These are phyloP conservation scores for Aquilaria yunnanensis DNA, from an alignment of 345 rosid genomes.

Conservation along the genomic window DNA sequence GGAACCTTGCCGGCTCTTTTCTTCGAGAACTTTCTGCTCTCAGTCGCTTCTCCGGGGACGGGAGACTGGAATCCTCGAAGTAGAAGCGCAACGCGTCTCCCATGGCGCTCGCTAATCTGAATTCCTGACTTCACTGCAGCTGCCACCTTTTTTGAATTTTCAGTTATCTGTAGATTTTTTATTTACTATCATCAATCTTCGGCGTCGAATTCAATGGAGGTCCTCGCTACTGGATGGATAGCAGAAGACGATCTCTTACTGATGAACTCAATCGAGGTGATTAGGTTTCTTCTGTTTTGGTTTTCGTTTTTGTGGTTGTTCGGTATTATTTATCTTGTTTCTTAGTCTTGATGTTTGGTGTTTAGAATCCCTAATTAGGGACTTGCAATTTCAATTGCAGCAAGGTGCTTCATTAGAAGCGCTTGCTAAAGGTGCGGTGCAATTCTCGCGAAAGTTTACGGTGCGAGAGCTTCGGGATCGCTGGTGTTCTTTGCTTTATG, in stretches of 20 bases:
- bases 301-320: slow-evolving; percentile 1
- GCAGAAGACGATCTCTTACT: slow-evolving; percentile 62
- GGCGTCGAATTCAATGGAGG: slow-evolving; percentile 26
- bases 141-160: background rate
- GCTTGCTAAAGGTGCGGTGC: slow-evolving; percentile 94
- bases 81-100: no score
- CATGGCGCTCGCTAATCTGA: no score
- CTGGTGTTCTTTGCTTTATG: slow-evolving; percentile 87
- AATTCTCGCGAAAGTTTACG: slow-evolving; percentile 66
- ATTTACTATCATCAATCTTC: no score
- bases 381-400: slow-evolving; percentile 31
- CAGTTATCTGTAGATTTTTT: no score
- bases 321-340: background rate
- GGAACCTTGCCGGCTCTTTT: no score
- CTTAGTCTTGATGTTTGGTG: background rate
- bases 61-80: no score
- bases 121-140: background rate
- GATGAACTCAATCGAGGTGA: slow-evolving; percentile 70
- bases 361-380: background rate
- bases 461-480: slow-evolving; percentile 74
- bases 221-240: slow-evolving; percentile 37
- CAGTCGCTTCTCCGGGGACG: no score
- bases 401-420: slow-evolving; percentile 98
- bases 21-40: no score
- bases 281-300: background rate